These are phyloP conservation scores for Rhizopogon roseolus DNA, from an alignment of 768 basidiomycete genomes.

Conservation along the genomic window DNA sequence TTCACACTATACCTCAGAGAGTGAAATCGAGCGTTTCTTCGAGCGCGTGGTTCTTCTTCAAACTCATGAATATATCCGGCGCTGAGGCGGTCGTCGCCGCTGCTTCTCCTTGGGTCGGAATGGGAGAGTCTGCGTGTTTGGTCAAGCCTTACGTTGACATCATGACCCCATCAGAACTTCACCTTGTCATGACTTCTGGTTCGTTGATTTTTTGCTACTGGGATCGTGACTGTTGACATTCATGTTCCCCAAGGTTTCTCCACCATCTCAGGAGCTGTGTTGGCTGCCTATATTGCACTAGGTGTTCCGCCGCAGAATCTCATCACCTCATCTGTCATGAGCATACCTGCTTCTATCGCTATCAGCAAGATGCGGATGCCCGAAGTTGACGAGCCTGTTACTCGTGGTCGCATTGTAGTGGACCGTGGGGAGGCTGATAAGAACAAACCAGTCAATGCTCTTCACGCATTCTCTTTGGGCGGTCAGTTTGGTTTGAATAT, in stretches of 20 bases:
- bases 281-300: conserved; percentile 75
- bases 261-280: conserved; percentile 88
- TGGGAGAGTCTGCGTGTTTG: conserved; percentile 85
- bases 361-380: conserved; percentile 87
- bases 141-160: conserved; percentile 79
- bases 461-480: conserved; percentile 87
- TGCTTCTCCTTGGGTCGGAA: conserved; percentile 90
- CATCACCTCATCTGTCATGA: conserved; percentile 89
- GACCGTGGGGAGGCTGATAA: conserved; percentile 69
- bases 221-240: conserved; percentile 1
- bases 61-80: conserved; percentile 87
- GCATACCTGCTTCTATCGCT: conserved; percentile 90
- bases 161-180: conserved; percentile 86
- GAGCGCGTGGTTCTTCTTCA: conserved; percentile 92
- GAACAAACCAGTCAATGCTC: conserved; percentile 63
- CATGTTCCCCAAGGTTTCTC: conserved; percentile 55
- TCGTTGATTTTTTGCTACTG: conserved; percentile 8
- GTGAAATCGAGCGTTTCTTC: background rate
- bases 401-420: conserved; percentile 74
- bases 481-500: conserved; percentile 82
- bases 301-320: conserved; percentile 79
- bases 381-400: conserved; percentile 81
- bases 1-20: background rate
- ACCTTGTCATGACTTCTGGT: conserved; percentile 85
- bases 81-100: conserved; percentile 92